phyloP scores from a whole-genome alignment of 352 stramenopile genomes.

The Nothophytophthora sp. region DNA sequence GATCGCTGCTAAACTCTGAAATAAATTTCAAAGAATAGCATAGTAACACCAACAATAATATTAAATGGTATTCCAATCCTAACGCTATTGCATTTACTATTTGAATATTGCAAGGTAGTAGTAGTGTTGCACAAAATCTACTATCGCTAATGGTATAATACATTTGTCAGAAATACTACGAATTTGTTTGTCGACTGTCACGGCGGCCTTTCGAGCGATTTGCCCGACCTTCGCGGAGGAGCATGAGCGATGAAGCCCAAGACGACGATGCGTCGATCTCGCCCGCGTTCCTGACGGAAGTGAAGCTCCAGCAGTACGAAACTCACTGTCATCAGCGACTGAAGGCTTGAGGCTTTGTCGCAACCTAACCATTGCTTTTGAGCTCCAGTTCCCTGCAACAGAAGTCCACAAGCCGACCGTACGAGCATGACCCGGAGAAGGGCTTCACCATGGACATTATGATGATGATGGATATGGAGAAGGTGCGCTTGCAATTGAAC shows the following conservation, averaged over 20 bases:
- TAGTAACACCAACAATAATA: too few species aligned
- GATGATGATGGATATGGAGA: slow-evolving; percentile 92
- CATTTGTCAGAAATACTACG: too few species aligned
- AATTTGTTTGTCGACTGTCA: too few species aligned
- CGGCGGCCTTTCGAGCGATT: slow-evolving; percentile 3
- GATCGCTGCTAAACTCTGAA: too few species aligned
- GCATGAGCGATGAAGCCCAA: slow-evolving; percentile 1
- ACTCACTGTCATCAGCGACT: neutral
- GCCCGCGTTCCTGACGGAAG: slow-evolving; percentile 40
- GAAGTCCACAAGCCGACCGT: slow-evolving; percentile 30
- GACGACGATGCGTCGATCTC: slow-evolving; percentile 19
- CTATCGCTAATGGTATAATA: too few species aligned
- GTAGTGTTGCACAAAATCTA: too few species aligned
- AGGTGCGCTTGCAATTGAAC: slow-evolving; percentile 25
- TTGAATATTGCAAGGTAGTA: too few species aligned
- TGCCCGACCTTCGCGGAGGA: slow-evolving; percentile 6
- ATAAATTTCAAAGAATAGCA: too few species aligned
- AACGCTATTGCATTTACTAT: too few species aligned
- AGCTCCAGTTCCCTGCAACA: slow-evolving; percentile 14
- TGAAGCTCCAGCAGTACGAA: slow-evolving; percentile 25
- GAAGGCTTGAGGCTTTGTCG: neutral
- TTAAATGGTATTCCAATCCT: too few species aligned
- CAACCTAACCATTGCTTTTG: neutral
- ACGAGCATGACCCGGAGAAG: slow-evolving; percentile 79
- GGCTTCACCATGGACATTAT: slow-evolving; percentile 92